Evolutionary conservation across 2,329 filamentous ascomycete species (phyloP).

Genomic region (Aspergillus brunneoviolaceus): DNA sequence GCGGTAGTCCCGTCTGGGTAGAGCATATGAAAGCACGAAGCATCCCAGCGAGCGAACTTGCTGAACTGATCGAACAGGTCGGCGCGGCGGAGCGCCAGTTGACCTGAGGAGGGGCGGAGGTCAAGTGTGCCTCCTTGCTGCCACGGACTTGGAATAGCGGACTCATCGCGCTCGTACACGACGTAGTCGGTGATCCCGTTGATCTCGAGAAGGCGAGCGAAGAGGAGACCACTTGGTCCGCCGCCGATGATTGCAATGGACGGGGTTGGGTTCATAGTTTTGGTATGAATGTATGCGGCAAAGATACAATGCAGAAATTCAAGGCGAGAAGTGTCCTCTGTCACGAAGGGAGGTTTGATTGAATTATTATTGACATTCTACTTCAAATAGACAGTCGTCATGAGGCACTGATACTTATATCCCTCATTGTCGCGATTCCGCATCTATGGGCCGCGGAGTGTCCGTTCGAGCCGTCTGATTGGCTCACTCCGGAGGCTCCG

Average conservation of each 20-base stretch:
- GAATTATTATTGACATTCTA: too few relatives aligned
- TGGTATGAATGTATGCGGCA: too few relatives aligned
- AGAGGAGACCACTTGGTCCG: constrained; percentile 20
- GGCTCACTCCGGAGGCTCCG: too few relatives aligned
- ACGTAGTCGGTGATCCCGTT: constrained; percentile 19
- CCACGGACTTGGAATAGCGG: constrained; percentile 1
- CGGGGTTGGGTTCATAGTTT: too few relatives aligned
- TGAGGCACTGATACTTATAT: too few relatives aligned
- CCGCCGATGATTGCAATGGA: constrained; percentile 22
- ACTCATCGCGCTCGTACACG: constrained; percentile 20
- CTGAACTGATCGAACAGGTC: constrained; percentile 24
- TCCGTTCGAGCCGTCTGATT: too few relatives aligned
- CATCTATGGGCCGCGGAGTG: too few relatives aligned
- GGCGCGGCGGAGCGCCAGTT: constrained; percentile 22
- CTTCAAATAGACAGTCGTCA: too few relatives aligned
- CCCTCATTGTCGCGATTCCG: too few relatives aligned
- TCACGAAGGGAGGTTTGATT: too few relatives aligned
- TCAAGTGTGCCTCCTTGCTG: constrained; percentile 25
- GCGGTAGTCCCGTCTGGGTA: neutral
- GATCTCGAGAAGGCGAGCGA: constrained; percentile 21
- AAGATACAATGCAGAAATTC: too few relatives aligned
- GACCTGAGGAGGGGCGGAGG: constrained; percentile 20
- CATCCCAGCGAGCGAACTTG: constrained; percentile 19
- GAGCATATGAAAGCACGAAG: constrained; percentile 9
- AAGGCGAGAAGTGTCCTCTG: too few relatives aligned